These are phyloP conservation scores for Vachellia collinsii DNA, from an alignment of 306 rosid species.

Conservation along the genomic window DNA sequence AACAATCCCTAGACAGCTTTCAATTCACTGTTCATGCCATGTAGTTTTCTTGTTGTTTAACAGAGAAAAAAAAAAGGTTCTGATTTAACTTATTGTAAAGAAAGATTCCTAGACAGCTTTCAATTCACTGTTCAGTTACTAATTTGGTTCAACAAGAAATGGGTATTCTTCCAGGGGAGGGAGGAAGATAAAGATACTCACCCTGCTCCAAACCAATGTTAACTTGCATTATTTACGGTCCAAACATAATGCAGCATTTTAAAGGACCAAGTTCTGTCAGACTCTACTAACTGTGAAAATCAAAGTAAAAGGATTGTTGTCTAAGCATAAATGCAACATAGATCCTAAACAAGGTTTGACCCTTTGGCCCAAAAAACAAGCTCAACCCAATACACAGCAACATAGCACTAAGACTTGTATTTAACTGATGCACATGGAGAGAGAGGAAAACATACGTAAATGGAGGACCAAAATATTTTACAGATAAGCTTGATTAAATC, in stretches of 20 bases:
- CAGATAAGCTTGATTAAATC: slow-evolving; percentile 8
- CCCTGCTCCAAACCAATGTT: not conserved
- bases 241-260: not conserved
- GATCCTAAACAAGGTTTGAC: not conserved
- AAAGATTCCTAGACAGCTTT: not conserved
- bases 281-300: not conserved
- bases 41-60: not conserved
- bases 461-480: slow-evolving; percentile 14
- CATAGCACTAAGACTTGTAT: not conserved
- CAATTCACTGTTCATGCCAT: not conserved
- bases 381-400: not conserved
- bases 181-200: not conserved
- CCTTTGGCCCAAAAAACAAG: not conserved
- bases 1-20: no score
- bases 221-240: not conserved
- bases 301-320: not conserved
- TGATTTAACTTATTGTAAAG: not conserved
- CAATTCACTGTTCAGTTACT: not conserved
- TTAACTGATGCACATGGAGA: not conserved
- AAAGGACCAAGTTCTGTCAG: not conserved
- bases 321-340: not conserved
- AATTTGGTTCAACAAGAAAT: not conserved
- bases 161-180: not conserved
- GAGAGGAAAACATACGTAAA: not conserved
- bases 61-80: not conserved